phyloP scores from a whole-genome alignment of 169 alveolate species.

The Eimeria maxima region DNA sequence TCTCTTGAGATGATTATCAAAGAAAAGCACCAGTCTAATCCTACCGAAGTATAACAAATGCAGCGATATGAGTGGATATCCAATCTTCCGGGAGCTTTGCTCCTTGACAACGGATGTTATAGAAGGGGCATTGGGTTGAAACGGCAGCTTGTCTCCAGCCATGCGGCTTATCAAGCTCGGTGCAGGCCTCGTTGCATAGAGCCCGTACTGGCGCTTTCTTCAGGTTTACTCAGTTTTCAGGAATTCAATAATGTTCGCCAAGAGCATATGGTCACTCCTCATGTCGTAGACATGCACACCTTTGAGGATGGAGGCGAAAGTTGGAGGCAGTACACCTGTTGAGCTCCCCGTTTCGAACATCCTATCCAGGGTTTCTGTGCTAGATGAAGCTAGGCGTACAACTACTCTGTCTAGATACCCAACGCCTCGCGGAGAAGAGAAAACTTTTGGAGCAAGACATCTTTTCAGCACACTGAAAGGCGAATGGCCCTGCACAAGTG shows the following conservation, averaged over 20 bases:
- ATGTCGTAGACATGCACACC: constrained; percentile 27
- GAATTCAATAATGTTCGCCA: neutral
- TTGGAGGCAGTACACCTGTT: neutral
- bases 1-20: no score
- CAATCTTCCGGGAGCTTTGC: no score
- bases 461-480: constrained; percentile 27
- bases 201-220: no score
- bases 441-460: neutral
- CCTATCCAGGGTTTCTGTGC: neutral
- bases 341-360: neutral
- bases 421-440: neutral
- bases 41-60: no score
- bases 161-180: no score
- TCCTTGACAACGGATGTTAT: no score
- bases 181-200: no score
- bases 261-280: constrained; percentile 2
- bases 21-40: no score
- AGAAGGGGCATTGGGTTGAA: no score
- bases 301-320: constrained; percentile 19
- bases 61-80: no score
- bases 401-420: constrained; percentile 28
- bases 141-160: no score
- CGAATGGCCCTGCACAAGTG: neutral
- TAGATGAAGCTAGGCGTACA: neutral
- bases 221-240: neutral